Percentiles rank a stretch among this genome's conserved stretches.
Evolutionary conservation across 2,329 filamentous ascomycete species (phyloP).

Genomic region (Albifimbria verrucaria): DNA sequence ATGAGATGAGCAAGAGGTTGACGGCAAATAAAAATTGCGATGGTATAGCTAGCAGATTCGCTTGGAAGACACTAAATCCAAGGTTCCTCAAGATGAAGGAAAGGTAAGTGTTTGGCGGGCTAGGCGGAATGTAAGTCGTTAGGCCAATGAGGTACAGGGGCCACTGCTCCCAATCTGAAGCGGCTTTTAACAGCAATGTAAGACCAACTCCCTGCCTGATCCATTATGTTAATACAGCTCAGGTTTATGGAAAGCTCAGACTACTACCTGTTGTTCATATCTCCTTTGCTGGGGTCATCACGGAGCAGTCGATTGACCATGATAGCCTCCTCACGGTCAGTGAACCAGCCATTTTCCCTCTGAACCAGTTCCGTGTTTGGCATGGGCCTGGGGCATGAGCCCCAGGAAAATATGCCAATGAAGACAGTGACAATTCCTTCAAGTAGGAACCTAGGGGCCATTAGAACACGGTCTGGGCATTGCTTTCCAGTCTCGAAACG

Average conservation of each 20-base stretch:
- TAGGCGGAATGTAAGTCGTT: slow-evolving; percentile 39
- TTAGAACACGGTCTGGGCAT: not conserved
- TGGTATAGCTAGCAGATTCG: slow-evolving; percentile 44
- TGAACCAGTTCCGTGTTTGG: slow-evolving; percentile 53
- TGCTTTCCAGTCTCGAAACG: slow-evolving; percentile 12
- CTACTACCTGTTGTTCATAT: slow-evolving; percentile 54
- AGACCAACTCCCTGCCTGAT: slow-evolving; percentile 31
- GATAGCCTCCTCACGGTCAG: slow-evolving; percentile 32
- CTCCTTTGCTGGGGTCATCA: slow-evolving; percentile 59
- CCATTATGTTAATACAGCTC: too few relatives aligned
- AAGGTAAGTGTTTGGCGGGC: slow-evolving; percentile 41
- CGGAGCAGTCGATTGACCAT: slow-evolving; percentile 58
- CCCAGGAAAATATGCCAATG: slow-evolving; percentile 40
- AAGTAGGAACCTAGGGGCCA: slow-evolving; percentile 39
- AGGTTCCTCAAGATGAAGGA: slow-evolving; percentile 40
- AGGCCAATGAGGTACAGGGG: slow-evolving; percentile 44
- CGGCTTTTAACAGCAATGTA: slow-evolving; percentile 42
- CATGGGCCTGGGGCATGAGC: slow-evolving; percentile 45
- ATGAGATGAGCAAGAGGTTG: slow-evolving; percentile 43
- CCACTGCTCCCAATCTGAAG: slow-evolving; percentile 61
- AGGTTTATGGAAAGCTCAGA: not conserved
- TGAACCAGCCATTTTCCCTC: slow-evolving; percentile 43
- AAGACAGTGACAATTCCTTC: slow-evolving; percentile 43
- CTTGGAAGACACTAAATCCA: slow-evolving; percentile 42
- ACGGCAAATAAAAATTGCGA: slow-evolving; percentile 41